Conservation (phyloP, 345 rosid genomes). For the Pelargonium nanum region DNA sequence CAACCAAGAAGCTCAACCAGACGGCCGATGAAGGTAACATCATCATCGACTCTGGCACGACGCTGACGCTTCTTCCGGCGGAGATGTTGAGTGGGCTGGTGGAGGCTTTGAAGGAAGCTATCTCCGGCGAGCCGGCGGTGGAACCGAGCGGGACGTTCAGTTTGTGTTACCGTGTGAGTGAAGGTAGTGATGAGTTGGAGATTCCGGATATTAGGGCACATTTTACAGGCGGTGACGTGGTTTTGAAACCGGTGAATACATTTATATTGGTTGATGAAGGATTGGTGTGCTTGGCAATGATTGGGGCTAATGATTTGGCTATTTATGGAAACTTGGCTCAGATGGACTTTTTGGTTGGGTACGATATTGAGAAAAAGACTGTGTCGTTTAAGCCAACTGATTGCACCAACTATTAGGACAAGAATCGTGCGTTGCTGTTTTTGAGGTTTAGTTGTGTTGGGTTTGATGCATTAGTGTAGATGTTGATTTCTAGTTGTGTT, state of each 20-base stretch:
- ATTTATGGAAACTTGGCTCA: constrained; percentile 36
- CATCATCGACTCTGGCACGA: constrained; percentile 50
- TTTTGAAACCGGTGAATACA: constrained; percentile 29
- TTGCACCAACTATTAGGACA: constrained; percentile 15
- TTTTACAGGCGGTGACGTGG: constrained; percentile 36
- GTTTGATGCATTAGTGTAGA: too few relatives aligned
- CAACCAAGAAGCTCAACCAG: not conserved
- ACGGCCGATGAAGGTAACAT: constrained; percentile 27
- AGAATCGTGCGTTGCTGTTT: too few relatives aligned
- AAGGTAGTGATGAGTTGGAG: not conserved
- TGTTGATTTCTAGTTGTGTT: too few relatives aligned
- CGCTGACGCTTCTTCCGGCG: constrained; percentile 32
- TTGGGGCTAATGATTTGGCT: constrained; percentile 16
- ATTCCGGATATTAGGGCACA: constrained; percentile 45
- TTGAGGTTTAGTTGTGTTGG: not conserved
- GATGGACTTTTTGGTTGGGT: constrained; percentile 29
- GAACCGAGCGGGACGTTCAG: constrained; percentile 20
- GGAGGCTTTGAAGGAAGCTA: constrained; percentile 15
- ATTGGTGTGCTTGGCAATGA: constrained; percentile 27
- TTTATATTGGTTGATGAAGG: constrained; percentile 16
- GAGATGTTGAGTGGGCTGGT: constrained; percentile 28
- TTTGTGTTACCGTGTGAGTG: constrained; percentile 24
- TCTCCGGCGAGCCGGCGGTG: constrained; percentile 6
- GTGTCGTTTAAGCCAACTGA: constrained; percentile 37
- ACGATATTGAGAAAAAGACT: constrained; percentile 25